Percentiles rank a stretch among this genome's conserved stretches.
phyloP scores from a whole-genome alignment of 2,329 filamentous ascomycete genomes.

The Cladorrhinum sp. region DNA sequence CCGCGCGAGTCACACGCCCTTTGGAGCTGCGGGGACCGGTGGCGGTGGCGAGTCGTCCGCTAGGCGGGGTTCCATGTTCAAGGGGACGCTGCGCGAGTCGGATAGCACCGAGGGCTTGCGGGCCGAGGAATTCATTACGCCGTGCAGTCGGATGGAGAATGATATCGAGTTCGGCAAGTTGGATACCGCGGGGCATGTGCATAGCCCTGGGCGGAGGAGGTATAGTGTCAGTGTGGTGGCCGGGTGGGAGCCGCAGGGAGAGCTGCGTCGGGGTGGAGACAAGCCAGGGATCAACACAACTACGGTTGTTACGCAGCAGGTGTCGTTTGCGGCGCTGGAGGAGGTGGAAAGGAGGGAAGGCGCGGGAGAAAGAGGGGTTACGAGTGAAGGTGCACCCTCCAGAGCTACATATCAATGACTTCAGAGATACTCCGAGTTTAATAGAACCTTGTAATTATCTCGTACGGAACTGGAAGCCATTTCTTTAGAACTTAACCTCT shows the following conservation, averaged over 20 bases:
- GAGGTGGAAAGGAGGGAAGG: background rate
- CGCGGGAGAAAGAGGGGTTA: background rate
- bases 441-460: too few species aligned
- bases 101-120: constrained; percentile 17
- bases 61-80: background rate
- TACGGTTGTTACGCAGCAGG: constrained; percentile 15
- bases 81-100: constrained; percentile 7
- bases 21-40: background rate
- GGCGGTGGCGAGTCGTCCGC: background rate
- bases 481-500: too few species aligned
- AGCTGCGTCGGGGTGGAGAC: background rate
- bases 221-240: constrained; percentile 20
- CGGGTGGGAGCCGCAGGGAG: background rate
- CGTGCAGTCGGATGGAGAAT: too few species aligned
- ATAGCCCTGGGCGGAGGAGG: background rate
- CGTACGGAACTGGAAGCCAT: too few species aligned
- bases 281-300: constrained; percentile 12
- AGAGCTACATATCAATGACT: background rate
- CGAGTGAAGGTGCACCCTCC: background rate
- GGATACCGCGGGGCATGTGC: background rate
- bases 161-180: constrained; percentile 19
- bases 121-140: too few species aligned
- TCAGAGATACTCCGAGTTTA: too few species aligned
- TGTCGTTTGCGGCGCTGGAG: constrained; percentile 8
- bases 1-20: background rate